Conservation (phyloP, 73 alveolate genomes). For the Tetrahymena malaccensis region DNA sequence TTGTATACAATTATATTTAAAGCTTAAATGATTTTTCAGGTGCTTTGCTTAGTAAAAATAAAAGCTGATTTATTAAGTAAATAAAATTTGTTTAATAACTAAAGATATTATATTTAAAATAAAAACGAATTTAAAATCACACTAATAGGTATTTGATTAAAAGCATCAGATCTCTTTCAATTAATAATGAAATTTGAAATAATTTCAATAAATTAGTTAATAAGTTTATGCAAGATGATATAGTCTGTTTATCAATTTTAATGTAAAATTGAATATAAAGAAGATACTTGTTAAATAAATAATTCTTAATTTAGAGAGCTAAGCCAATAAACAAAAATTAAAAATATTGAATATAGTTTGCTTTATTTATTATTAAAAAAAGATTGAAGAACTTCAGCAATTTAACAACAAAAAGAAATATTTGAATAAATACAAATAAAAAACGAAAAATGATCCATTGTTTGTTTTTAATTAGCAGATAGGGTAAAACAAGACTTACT, state of each 20-base stretch:
- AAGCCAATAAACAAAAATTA: neutral
- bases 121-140: neutral
- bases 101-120: neutral
- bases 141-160: neutral
- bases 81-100: too few species aligned
- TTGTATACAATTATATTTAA: too few species aligned
- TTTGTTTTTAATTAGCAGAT: conserved; percentile 25
- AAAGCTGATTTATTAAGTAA: too few species aligned
- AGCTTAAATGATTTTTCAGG: too few species aligned
- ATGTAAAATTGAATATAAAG: neutral
- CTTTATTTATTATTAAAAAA: neutral
- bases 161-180: neutral
- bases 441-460: conserved; percentile 29
- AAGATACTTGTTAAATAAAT: neutral
- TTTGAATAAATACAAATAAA: neutral
- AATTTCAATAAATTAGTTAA: too few species aligned
- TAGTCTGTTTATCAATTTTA: neutral
- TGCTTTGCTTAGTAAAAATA: too few species aligned
- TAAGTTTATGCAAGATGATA: too few species aligned
- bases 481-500: conserved; percentile 41
- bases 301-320: neutral
- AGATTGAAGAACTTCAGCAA: neutral
- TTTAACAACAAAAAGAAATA: neutral
- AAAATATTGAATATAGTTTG: neutral
- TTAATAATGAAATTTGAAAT: neutral